phyloP scores from a whole-genome alignment of 202 grass and related monocot genomes.

The Eragrostis tef region DNA sequence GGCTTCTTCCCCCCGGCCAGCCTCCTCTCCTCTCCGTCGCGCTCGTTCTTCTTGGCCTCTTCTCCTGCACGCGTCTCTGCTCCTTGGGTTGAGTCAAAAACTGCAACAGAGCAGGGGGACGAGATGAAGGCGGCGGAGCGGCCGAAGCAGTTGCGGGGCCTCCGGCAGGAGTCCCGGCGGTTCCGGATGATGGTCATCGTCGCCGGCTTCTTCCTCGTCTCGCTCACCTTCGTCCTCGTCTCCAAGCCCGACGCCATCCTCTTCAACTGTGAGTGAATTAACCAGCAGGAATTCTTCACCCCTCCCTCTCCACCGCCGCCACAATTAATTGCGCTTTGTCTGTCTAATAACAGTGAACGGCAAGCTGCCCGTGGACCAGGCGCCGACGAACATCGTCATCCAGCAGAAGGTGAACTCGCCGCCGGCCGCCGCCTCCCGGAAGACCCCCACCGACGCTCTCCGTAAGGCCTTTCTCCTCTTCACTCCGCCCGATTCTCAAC shows the following conservation, averaged over 20 bases:
- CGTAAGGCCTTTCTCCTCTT: neutral
- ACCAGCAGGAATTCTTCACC: neutral
- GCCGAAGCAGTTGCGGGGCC: constrained; percentile 71
- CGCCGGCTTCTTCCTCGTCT: constrained; percentile 86
- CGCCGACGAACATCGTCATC: constrained; percentile 56
- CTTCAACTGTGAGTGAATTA: constrained; percentile 55
- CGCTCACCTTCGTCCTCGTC: constrained; percentile 83
- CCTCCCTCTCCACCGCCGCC: neutral
- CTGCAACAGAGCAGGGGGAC: neutral
- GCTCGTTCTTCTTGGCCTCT: neutral
- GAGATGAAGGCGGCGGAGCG: constrained; percentile 74
- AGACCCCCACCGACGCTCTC: constrained; percentile 33
- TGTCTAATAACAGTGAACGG: constrained; percentile 67
- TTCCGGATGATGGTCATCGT: constrained; percentile 75
- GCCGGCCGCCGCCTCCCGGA: neutral
- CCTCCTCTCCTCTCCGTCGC: neutral
- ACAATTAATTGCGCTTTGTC: neutral
- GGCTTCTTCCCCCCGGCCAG: neutral
- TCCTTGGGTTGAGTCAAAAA: neutral
- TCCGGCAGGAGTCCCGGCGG: constrained; percentile 72
- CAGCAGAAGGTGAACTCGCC: constrained; percentile 45
- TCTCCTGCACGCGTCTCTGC: neutral
- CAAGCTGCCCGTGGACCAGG: constrained; percentile 56
- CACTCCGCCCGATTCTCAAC: neutral
- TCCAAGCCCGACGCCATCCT: constrained; percentile 75